Conservation (phyloP, 176 grass and related monocot genomes). For the Ananas comosus region DNA sequence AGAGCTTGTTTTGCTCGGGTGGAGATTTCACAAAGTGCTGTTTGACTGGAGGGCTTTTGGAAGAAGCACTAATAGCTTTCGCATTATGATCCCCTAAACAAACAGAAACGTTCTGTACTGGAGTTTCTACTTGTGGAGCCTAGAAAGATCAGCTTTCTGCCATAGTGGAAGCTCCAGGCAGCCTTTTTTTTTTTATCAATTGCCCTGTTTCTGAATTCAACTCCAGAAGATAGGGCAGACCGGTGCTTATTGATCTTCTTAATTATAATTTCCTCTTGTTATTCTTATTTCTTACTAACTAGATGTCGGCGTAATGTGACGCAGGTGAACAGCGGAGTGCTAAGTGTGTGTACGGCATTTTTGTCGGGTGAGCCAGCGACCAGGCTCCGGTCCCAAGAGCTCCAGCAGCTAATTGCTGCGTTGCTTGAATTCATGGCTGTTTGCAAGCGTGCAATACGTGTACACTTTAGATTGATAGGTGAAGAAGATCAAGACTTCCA, state of each 20-base stretch:
- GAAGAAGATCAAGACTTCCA: slow-evolving; percentile 99
- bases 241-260: neutral
- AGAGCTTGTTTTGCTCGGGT: neutral
- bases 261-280: neutral
- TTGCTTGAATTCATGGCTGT: slow-evolving; percentile 99
- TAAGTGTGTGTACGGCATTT: slow-evolving; percentile 96
- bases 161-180: no score
- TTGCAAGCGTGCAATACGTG: slow-evolving; percentile 93
- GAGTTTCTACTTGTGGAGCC: no score
- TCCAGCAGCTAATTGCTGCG: slow-evolving; percentile 94
- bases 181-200: no score
- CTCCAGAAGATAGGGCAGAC: neutral
- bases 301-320: neutral
- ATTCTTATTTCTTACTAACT: neutral
- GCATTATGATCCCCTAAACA: no score
- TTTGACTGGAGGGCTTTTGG: no score
- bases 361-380: slow-evolving; percentile 93
- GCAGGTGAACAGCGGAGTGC: slow-evolving; percentile 95
- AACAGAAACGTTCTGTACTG: no score
- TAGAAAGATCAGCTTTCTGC: no score
- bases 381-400: slow-evolving; percentile 83
- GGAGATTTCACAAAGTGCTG: no score
- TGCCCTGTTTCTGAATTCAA: neutral
- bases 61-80: no score
- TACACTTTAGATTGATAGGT: slow-evolving; percentile 93